Base-by-base conservation (phyloP, 352 stramenopile species). In the Plasmopara viticola region DNA sequence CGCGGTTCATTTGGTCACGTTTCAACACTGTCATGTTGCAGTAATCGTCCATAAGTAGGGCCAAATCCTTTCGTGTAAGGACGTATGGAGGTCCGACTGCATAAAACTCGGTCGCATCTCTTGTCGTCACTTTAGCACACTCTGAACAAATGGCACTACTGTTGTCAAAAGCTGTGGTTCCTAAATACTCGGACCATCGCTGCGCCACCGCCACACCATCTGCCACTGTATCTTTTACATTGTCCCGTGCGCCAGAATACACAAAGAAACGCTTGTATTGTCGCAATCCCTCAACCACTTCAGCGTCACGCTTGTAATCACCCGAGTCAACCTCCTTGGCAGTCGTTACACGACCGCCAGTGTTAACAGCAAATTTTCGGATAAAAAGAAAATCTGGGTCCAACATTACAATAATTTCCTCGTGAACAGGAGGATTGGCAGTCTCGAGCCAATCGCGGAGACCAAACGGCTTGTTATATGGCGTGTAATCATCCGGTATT, bases 201-300 rank as follows among this genome's bases (percentile, higher is more conserved):
- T 90, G 79, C 3, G 74, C 77, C 0, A 90, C 53, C 9, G 65
- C 77, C n/a, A 81, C 56, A 9, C 79, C 68, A 7, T 67, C 43
- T 5, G 29, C 33, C 2, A 90, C 73, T 0, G 64, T 49, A 33
- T 84, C 77, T 13, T 30, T 78, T 18, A 87, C 66, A 5, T 58
- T 59, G 9, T 66, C 44, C 7, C 76, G 75, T 41, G 53, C 52
- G 31, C 79, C 79, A 54, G 78, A 59, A 58, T 90, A 90, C 51
- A 94, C 79, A 48, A 86, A 87, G 48, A 91, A 89, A 25, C 56
- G 70, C 56, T 94, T 94, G 61, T 90, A 87, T 52, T 89, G 76
- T 10, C 76, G 74, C 40, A 90, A 68, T 5, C 83, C 83, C 53
- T 87, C 69, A 14, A 94, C 54, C 4, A 94, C 73, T 46, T 91